Base-by-base conservation (phyloP, 306 rosid genomes). In the Cucurbita maxima region DNA sequence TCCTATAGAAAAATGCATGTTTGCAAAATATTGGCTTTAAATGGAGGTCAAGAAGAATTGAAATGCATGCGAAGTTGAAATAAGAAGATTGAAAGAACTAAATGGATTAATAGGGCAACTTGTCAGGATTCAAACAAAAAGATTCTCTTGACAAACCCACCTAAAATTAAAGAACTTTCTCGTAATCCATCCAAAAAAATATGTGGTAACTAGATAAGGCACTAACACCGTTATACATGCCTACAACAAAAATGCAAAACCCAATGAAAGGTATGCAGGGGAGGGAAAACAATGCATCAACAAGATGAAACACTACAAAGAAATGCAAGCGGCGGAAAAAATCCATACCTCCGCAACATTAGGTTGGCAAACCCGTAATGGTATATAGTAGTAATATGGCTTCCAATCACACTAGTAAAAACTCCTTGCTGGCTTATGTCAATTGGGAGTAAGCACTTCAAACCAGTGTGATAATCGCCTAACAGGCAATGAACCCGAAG, bases 361-460 rank as follows among this genome's bases (percentile, higher is more conserved):
- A 94, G 96, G 86, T 86, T 94, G 77, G 99, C 99, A 75, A 94
- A 94, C 30, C 99, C 99, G 62, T 85, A 91, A 82, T 94, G 99
- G 77, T 94, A 94, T 37, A 94, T 89, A 80, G 96, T 88, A 47
- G 95, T 75, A 63, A 94, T 94, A 84, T 91, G 99, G 83, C 97
- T 86, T 47, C 99, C 99, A 69, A 94, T 91, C 58, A 94, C 96
- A 78, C 74, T 86, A 15, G 86, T 86, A 68, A 82, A 91, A 75
- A 94, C 95, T 18, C 99, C 99, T 71, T 86, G 97, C 75, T 88
- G 99, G 73, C 82, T 91, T 45, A 94, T 86, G 77, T 91, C 96
- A 77, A 95, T 85, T 5, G 99, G 96, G 15, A 73, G 92, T 75
- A 91, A 78, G 78, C 96, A 86, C 79, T 91, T 95, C 58, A 95